Conservation (phyloP, 441 rosid genomes). For the Arabidopsis hybrid region DNA sequence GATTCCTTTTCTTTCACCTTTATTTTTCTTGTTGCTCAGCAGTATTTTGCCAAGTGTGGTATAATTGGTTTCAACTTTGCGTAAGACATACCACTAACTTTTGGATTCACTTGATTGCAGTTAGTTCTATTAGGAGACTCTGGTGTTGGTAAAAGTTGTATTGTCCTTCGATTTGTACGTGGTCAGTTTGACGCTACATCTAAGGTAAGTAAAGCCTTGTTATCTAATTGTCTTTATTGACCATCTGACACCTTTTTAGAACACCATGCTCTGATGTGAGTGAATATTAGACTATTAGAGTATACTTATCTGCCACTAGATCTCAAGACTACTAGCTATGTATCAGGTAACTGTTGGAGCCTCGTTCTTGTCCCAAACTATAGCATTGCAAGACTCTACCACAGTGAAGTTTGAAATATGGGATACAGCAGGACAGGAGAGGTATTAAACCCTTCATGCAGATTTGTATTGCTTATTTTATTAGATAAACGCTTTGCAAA, state of each 20-base stretch:
- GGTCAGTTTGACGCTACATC: conserved; percentile 99
- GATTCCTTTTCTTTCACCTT: background rate
- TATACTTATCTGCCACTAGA: conserved; percentile 10
- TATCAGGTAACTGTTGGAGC: conserved; percentile 98
- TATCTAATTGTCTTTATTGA: conserved; percentile 4
- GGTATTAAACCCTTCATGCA: conserved; percentile 52
- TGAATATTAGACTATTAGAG: background rate
- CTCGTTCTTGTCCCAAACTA: conserved; percentile 94
- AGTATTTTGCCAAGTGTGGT: background rate
- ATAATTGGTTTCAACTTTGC: conserved; percentile 9
- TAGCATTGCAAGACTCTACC: conserved; percentile 97
- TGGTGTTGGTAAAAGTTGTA: conserved; percentile 98
- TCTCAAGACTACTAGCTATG: conserved; percentile 29
- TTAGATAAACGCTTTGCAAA: conserved; percentile 22
- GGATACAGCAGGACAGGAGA: conserved; percentile 99
- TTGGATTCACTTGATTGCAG: conserved; percentile 52
- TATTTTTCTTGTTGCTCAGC: background rate
- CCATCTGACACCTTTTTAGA: background rate
- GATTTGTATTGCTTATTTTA: conserved; percentile 25
- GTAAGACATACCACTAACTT: conserved; percentile 22
- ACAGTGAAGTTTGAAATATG: conserved; percentile 98
- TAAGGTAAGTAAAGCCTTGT: conserved; percentile 56
- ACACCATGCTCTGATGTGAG: conserved; percentile 24
- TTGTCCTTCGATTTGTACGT: conserved; percentile 96
- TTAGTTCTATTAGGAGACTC: conserved; percentile 95